Percentiles rank a stretch among this genome's conserved stretches.
These are phyloP conservation scores for Saturnispora sekii DNA, from an alignment of 805 yeast species.

Conservation along the genomic window DNA sequence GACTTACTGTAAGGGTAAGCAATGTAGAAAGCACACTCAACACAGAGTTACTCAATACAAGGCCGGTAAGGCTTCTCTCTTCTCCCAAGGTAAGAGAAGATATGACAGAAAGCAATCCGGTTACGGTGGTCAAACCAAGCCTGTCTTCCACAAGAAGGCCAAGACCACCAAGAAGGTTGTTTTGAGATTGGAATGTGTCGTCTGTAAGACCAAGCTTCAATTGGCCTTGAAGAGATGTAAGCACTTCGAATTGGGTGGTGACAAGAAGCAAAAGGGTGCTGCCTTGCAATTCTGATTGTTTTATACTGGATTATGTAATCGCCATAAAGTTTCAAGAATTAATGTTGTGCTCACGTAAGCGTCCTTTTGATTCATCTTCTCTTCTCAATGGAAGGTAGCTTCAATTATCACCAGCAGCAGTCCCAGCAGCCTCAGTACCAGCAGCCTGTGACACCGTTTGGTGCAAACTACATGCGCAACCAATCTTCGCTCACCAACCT, in stretches of 20 bases:
- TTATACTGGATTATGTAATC: slow-evolving; percentile 8
- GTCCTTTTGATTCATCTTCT: background rate
- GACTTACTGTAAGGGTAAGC: slow-evolving; percentile 99
- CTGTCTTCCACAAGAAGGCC: slow-evolving; percentile 99
- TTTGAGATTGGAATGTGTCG: slow-evolving; percentile 97
- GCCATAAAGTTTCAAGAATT: background rate
- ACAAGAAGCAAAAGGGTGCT: slow-evolving; percentile 99
- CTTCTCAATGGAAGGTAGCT: background rate
- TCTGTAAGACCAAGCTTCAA: slow-evolving; percentile 98
- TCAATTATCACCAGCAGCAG: background rate
- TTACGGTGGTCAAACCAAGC: slow-evolving; percentile 99
- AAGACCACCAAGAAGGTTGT: slow-evolving; percentile 99
- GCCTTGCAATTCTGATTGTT: slow-evolving; percentile 91
- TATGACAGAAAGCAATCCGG: slow-evolving; percentile 99
- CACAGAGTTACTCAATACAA: slow-evolving; percentile 99
- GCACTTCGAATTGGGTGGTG: slow-evolving; percentile 99
- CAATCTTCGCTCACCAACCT: background rate
- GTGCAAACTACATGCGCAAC: background rate
- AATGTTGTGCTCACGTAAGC: background rate
- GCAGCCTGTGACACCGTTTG: background rate
- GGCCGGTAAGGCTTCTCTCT: slow-evolving; percentile 99
- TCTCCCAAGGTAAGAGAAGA: slow-evolving; percentile 99
- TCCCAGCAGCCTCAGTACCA: background rate
- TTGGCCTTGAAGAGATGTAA: slow-evolving; percentile 98
- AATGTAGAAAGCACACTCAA: slow-evolving; percentile 99